Base-by-base conservation (phyloP, 805 yeast species). In the Metschnikowia corniflorae region DNA sequence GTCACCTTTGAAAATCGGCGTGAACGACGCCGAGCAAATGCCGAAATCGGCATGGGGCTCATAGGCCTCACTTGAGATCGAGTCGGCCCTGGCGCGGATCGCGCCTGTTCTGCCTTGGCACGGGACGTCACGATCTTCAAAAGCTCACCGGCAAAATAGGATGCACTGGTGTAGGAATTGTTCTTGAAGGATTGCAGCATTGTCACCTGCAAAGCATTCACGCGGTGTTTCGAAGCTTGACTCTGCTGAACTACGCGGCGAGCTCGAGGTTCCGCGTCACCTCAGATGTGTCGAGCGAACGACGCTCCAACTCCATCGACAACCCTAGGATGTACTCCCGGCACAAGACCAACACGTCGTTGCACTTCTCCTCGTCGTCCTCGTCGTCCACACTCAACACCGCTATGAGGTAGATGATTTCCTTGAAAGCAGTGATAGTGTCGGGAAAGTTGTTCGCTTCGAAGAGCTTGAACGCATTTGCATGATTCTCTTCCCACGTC, bases 231-330 rank as follows among this genome's bases (percentile, higher is more conserved):
- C 83, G 86, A 50, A 93, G 73, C 47, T 83, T 77, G 18, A 89
- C 82, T 56, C 77, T 80, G 10, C 98, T 87, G 70, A 93, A 94
- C 64, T 91, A 91, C 1, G 97, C 94, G 5, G 98, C 97, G 49
- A 93, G 70, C 62, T 93, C 97, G 55, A 93, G 72, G 61, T 87
- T 89, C 46, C 97, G 83, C 61, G 87, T 83, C 37, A 83, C 70
- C 43, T 81, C 80, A 20, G 74, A 73, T 8, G 80, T 71, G 21
- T 83, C 86, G 40, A 94, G 64, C 8, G 83, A 58, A 64, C 97
- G 87, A 64, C 99, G 89, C 38, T 75, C 76, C 46, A 91, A 72
- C 63, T 93, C 99, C 46, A 93, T 86, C 16, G 95, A 83, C 47
- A 91, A 74, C 18, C 97, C 98, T 34, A 93, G 60, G 52, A 93